Evolutionary conservation across 202 grass and related monocot species (phyloP).

Genomic region (Bolboschoenoplectus hybrid): DNA sequence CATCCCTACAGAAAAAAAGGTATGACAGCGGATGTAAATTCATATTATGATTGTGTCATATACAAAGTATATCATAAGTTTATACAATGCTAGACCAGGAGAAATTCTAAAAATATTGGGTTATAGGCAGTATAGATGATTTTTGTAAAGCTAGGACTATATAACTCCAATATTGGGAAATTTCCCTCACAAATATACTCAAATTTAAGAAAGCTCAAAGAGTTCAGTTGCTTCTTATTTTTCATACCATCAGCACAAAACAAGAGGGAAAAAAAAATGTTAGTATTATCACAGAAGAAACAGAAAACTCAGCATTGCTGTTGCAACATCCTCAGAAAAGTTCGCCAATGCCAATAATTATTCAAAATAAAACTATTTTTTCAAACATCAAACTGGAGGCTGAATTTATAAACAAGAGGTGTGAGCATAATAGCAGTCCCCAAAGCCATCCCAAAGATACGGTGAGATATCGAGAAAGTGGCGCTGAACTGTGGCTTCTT

Average conservation of each 20-base stretch:
- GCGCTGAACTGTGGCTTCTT: constrained; percentile 90
- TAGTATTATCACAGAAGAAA: constrained; percentile 32
- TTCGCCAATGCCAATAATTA: constrained; percentile 22
- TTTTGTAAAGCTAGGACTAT: background rate
- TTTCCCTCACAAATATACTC: constrained; percentile 7
- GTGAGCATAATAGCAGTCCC: constrained; percentile 62
- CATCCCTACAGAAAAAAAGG: too few relatives aligned
- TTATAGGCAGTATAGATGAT: background rate
- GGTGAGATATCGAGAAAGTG: constrained; percentile 83
- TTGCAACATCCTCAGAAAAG: constrained; percentile 15
- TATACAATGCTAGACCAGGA: background rate
- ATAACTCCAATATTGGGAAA: background rate
- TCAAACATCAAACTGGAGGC: constrained; percentile 71
- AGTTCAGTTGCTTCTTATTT: constrained; percentile 32
- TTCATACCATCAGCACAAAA: background rate
- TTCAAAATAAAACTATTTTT: constrained; percentile 38
- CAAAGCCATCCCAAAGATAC: constrained; percentile 66
- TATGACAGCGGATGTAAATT: too few relatives aligned
- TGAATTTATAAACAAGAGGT: constrained; percentile 73
- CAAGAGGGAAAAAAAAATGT: background rate
- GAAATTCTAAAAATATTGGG: background rate
- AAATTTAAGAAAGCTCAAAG: constrained; percentile 23
- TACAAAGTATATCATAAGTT: background rate
- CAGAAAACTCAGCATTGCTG: background rate
- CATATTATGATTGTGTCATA: background rate